These are phyloP conservation scores for Chlorella sp. DNA, from an alignment of 139 green algal genomes.

Conservation along the genomic window DNA sequence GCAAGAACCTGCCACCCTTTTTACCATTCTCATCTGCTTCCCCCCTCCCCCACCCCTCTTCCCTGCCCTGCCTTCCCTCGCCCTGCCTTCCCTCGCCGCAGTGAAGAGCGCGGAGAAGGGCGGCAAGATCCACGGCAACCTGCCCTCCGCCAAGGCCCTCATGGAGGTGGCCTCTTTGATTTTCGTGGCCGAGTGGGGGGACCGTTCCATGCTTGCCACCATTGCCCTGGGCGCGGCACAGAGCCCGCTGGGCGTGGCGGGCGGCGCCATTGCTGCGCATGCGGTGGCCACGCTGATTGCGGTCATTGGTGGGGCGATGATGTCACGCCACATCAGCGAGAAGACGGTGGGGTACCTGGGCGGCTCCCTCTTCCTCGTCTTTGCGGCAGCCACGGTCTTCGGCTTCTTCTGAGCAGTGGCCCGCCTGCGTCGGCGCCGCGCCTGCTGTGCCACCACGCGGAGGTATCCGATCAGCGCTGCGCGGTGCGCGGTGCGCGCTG, in stretches of 20 bases:
- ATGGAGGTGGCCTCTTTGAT: conserved; percentile 76
- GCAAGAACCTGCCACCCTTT: too few relatives aligned
- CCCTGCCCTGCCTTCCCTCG: too few relatives aligned
- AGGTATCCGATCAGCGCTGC: too few relatives aligned
- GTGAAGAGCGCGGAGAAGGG: conserved; percentile 28
- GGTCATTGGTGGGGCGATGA: conserved; percentile 87
- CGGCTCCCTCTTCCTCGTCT: conserved; percentile 91
- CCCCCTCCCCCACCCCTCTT: background rate
- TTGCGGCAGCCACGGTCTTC: conserved; percentile 84
- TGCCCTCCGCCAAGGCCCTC: conserved; percentile 13
- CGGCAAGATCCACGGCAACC: conserved; percentile 37
- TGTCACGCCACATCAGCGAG: conserved; percentile 90
- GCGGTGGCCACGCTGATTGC: conserved; percentile 90
- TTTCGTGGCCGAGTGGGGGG: conserved; percentile 96
- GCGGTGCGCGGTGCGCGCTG: too few relatives aligned
- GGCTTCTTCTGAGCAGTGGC: conserved; percentile 53
- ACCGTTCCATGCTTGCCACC: conserved; percentile 97
- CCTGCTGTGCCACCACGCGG: too few relatives aligned
- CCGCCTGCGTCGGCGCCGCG: background rate
- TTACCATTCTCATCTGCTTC: background rate
- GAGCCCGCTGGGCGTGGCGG: conserved; percentile 79
- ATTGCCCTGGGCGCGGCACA: conserved; percentile 94
- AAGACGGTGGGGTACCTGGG: conserved; percentile 81
- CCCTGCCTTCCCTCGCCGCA: background rate
- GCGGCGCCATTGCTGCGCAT: conserved; percentile 91